A percentile compares a stretch with the other conserved stretches of the same genome.
Evolutionary conservation across 2,329 filamentous ascomycete species (phyloP).

Genomic region (Drechslerella stenobrocha): DNA sequence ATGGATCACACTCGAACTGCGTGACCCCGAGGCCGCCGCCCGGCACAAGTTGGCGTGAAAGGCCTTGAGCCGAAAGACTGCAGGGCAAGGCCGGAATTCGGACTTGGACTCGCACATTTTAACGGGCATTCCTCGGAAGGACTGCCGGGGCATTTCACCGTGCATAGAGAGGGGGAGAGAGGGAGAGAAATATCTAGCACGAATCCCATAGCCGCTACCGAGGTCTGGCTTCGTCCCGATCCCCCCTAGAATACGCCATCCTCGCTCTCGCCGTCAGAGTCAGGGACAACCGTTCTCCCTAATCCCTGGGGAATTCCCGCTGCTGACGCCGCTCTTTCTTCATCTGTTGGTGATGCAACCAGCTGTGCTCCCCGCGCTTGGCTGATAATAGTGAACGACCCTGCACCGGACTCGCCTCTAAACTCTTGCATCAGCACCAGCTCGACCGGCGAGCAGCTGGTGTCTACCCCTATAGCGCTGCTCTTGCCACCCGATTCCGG

Average conservation of each 20-base stretch:
- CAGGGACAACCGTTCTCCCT: slow-evolving; percentile 38
- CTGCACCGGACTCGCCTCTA: slow-evolving; percentile 13
- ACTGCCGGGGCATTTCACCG: neutral
- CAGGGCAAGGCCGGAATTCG: slow-evolving; percentile 41
- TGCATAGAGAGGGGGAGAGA: no score
- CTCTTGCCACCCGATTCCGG: slow-evolving; percentile 3
- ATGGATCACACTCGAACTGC: slow-evolving; percentile 26
- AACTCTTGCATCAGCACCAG: slow-evolving; percentile 21
- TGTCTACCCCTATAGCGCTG: slow-evolving; percentile 1
- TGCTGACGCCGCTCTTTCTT: neutral
- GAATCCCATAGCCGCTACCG: neutral
- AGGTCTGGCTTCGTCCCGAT: neutral
- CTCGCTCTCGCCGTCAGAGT: slow-evolving; percentile 47
- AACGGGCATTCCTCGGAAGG: slow-evolving; percentile 47
- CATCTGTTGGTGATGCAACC: slow-evolving; percentile 3
- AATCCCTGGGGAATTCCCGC: slow-evolving; percentile 41
- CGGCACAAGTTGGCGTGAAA: no score
- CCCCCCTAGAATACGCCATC: slow-evolving; percentile 38
- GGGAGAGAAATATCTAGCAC: no score
- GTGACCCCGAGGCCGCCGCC: slow-evolving; percentile 42
- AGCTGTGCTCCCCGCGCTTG: slow-evolving; percentile 20
- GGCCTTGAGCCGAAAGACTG: slow-evolving; percentile 36
- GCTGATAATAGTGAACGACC: slow-evolving; percentile 18
- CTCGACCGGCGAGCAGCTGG: slow-evolving; percentile 40
- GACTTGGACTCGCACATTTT: slow-evolving; percentile 14